Evolutionary conservation across 2,329 filamentous ascomycete species (phyloP), one percentile per base, ranked within the genome.

Genomic region (Penicillium griseofulvum): DNA sequence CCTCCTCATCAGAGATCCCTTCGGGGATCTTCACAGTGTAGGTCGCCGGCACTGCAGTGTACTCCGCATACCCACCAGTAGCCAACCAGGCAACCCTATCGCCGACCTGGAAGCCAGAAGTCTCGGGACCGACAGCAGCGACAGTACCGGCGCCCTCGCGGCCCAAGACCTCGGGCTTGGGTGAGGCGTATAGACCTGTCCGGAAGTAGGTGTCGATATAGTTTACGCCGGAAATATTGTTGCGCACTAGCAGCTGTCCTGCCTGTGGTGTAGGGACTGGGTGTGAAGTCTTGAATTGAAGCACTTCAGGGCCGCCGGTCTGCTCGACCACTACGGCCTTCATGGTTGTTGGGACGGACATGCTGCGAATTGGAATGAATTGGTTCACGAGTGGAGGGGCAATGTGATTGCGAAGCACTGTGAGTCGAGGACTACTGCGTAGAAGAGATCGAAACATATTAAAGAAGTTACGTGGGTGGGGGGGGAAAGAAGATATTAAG

Each of bases 141-240:
- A 96, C 76, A 38, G 81, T 85, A 57, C 92, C 91, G 55, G 85
- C 82, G 56, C 82, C 89, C 78, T 97, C 92, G 65, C 88, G 87
- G 58, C 92, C 91, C 19, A 93, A 86, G 48, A 87, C 86, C 65
- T 89, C 82, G 5, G 91, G 92, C 65, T 89, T 85, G 1, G 77
- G 71, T 0, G 88, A 81, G 1, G 86, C 78, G 79, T 96, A 96
- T 48, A 96, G 83, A 11, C 92, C 92, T 12, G 83, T 85, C 71
- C 92, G 90, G 82, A 92, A 95, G 76, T 96, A 96, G 37, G 83
- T 96, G 74, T 96, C 92, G 67, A 96, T 95, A 76, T 83, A 96
- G 76, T 96, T 96, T 58, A 96, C 79, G 56, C 91, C 92, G 46
- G 88, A 81, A 70, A 83, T 89, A 60, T 87, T 84, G 74, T 96